Evolutionary conservation across 1,139 yeast genomes (phyloP), one percentile per base, ranked within the genome.

Genomic region (Zygosaccharomyces sapae): DNA sequence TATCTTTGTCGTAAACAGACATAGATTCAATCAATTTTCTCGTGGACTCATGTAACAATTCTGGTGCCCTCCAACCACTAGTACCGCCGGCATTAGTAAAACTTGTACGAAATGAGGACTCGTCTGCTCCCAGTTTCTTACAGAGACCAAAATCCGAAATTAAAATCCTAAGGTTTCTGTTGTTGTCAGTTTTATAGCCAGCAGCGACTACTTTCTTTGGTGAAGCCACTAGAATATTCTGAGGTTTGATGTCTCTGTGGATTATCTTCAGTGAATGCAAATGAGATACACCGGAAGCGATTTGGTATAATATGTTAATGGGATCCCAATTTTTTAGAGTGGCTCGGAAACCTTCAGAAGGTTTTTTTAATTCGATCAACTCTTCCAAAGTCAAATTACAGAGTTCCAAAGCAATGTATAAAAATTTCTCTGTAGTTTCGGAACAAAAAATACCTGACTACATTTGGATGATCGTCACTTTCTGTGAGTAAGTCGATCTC

Each of bases 41-140:
- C 4, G 52, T 49, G 6, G 61, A 70, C 27, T 70, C 79, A 34
- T 79, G 70, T 37, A 87, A 69, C 33, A 92, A 71, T 62, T 92
- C 99, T 0, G 98, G 98, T 0, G 98, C 97, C 57, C 97, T 77
- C 98, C 98, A 92, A 1, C 99, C 99, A 5, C 92, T 80, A 0
- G 98, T 92, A 2, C 99, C 99, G 0, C 97, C 96, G 8, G 95
- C 95, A 60, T 88, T 85, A 0, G 92, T 83, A 0, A 95, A 85
- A 0, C 96, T 90, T 0, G 97, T 95, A 54, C 92, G 77, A 65
- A 92, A 92, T 5, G 96, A 87, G 1, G 96, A 86, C 66, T 92
- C 97, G 57, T 89, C 97, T 13, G 82, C 80, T 53, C 92, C 98
- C 46, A 92, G 70, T 62, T 86, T 86, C 62, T 92, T 90, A 66